A percentile compares a stretch with the other conserved stretches of the same genome.
Conservation (phyloP, 139 green algal genomes). For the Coccomyxa sp. region DNA sequence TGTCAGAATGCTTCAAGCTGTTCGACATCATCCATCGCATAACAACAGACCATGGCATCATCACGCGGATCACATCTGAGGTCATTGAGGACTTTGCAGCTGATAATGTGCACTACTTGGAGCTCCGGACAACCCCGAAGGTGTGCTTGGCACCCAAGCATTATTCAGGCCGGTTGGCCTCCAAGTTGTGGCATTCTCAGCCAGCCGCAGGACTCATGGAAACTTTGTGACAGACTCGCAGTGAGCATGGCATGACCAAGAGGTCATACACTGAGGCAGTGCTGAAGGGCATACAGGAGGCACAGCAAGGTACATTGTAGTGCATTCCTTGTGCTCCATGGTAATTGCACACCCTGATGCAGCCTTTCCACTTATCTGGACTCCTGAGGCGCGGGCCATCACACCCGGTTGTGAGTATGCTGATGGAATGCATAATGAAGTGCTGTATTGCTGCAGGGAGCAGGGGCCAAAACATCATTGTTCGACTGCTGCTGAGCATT, state of each 20-base stretch:
- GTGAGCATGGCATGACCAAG: constrained; percentile 73
- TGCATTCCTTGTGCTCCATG: not conserved
- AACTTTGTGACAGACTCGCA: constrained; percentile 13
- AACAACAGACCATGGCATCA: constrained; percentile 49
- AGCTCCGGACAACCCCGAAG: constrained; percentile 86
- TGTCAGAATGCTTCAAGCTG: constrained; percentile 71
- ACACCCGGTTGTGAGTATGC: too few relatives aligned
- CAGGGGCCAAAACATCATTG: constrained; percentile 16
- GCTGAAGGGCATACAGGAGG: constrained; percentile 42
- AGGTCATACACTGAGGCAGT: constrained; percentile 67
- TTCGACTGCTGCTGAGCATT: constrained; percentile 76
- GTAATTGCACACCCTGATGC: too few relatives aligned
- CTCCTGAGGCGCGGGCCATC: too few relatives aligned
- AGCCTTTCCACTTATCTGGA: too few relatives aligned
- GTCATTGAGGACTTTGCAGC: constrained; percentile 49
- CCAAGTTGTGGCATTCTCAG: too few relatives aligned
- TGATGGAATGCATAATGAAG: not conserved
- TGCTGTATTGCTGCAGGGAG: not conserved
- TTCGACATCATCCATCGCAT: constrained; percentile 74
- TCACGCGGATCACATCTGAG: constrained; percentile 66
- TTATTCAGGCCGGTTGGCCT: not conserved
- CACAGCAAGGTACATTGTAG: not conserved
- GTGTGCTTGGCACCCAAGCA: constrained; percentile 11
- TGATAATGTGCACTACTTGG: constrained; percentile 69
- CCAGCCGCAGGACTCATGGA: too few relatives aligned